Conservation (phyloP, 441 rosid species). For the Melastoma candidum region DNA sequence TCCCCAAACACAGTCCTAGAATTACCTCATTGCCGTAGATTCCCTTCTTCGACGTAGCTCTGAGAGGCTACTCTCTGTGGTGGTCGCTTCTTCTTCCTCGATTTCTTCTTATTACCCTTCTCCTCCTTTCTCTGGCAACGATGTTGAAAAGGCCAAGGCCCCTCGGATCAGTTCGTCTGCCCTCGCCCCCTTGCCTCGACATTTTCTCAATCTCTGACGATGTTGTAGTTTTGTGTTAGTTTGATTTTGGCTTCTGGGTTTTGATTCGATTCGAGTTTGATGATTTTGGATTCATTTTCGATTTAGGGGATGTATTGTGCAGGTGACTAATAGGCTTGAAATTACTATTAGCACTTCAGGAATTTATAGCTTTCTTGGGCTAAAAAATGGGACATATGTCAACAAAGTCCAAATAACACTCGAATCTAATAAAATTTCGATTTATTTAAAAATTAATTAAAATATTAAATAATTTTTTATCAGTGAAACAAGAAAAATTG, state of each 20-base stretch:
- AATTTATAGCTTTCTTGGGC: slow-evolving; percentile 22
- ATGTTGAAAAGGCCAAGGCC: slow-evolving; percentile 60
- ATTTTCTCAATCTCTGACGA: not conserved
- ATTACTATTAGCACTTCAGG: slow-evolving; percentile 78
- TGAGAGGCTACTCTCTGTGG: slow-evolving; percentile 15
- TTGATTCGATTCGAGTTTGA: too few species aligned
- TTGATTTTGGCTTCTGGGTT: too few species aligned
- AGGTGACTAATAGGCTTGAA: slow-evolving; percentile 93
- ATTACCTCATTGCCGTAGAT: not conserved
- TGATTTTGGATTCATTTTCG: slow-evolving; percentile 3
- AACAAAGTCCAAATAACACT: too few species aligned
- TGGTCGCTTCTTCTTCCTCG: slow-evolving; percentile 27
- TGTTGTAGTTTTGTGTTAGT: not conserved
- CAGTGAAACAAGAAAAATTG: too few species aligned
- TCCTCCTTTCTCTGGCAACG: slow-evolving; percentile 34
- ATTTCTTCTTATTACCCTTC: slow-evolving; percentile 32
- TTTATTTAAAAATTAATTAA: too few species aligned
- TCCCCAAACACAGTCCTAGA: too few species aligned
- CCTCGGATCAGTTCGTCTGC: slow-evolving; percentile 44
- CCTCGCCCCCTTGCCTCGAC: not conserved
- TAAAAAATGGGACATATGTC: too few species aligned
- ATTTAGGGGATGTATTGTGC: slow-evolving; percentile 10
- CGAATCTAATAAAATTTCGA: too few species aligned
- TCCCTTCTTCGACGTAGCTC: slow-evolving; percentile 27
- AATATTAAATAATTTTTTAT: too few species aligned